Conservation (phyloP, 768 basidiomycete genomes). For the Amanita jacksonii region DNA sequence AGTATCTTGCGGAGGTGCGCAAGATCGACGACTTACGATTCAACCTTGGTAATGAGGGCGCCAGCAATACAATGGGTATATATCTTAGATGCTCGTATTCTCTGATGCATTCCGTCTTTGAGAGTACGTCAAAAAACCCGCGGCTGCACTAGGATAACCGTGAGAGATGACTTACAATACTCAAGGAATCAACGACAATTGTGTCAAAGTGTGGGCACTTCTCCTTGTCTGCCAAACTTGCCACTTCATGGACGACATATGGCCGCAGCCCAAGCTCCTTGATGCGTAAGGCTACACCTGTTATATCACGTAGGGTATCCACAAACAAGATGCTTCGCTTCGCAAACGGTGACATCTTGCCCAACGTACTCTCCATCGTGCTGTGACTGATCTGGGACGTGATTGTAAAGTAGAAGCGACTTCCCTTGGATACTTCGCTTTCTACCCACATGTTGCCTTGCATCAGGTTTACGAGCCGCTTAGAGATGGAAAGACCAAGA, state of each 20-base stretch:
- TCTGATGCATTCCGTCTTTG: slow-evolving; percentile 78
- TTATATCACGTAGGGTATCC: slow-evolving; percentile 72
- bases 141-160: no score
- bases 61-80: slow-evolving; percentile 89
- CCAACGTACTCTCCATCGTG: slow-evolving; percentile 59
- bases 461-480: slow-evolving; percentile 95
- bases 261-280: slow-evolving; percentile 72
- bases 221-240: slow-evolving; percentile 75
- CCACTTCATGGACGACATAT: slow-evolving; percentile 66
- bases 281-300: slow-evolving; percentile 68
- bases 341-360: slow-evolving; percentile 80
- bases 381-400: slow-evolving; percentile 73
- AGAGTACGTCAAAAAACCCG: neutral
- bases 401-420: slow-evolving; percentile 96
- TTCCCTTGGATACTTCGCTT: slow-evolving; percentile 86
- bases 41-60: slow-evolving; percentile 66
- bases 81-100: slow-evolving; percentile 93
- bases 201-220: slow-evolving; percentile 87
- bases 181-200: slow-evolving; percentile 87
- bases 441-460: slow-evolving; percentile 99
- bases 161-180: slow-evolving; percentile 56
- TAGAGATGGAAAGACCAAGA: slow-evolving; percentile 93
- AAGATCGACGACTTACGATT: slow-evolving; percentile 44
- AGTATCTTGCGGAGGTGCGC: slow-evolving; percentile 7
- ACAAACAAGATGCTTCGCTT: slow-evolving; percentile 88